Conservation (phyloP, 2,329 filamentous ascomycete species). For the Orbilia oligospora region DNA sequence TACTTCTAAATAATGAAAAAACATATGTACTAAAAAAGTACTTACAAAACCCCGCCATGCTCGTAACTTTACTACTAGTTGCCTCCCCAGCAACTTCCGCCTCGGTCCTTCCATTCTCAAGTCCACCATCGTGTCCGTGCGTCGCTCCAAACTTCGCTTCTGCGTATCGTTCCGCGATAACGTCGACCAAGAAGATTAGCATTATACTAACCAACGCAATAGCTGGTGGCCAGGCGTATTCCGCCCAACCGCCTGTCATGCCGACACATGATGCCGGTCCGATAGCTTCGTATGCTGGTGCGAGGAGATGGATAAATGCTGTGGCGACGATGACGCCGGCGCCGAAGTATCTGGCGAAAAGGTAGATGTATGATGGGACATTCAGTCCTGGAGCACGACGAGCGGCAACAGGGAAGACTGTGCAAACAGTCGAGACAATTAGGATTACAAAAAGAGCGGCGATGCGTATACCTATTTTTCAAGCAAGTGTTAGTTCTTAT, state of each 20-base stretch:
- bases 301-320: slow-evolving; percentile 79
- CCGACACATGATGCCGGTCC: slow-evolving; percentile 68
- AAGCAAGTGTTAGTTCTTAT: slow-evolving; percentile 9
- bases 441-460: slow-evolving; percentile 56
- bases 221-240: slow-evolving; percentile 72
- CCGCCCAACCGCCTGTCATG: slow-evolving; percentile 71
- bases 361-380: slow-evolving; percentile 75
- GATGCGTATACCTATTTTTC: slow-evolving; percentile 36
- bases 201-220: slow-evolving; percentile 70
- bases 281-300: slow-evolving; percentile 75
- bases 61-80: slow-evolving; percentile 47
- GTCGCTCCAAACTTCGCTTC: slow-evolving; percentile 69
- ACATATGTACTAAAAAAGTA: neutral
- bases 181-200: slow-evolving; percentile 71
- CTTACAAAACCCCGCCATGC: slow-evolving; percentile 58
- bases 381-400: slow-evolving; percentile 73
- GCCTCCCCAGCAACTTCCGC: slow-evolving; percentile 41
- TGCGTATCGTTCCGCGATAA: slow-evolving; percentile 71
- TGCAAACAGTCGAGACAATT: slow-evolving; percentile 38
- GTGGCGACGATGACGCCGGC: slow-evolving; percentile 81
- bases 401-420: slow-evolving; percentile 75
- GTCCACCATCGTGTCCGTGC: slow-evolving; percentile 61
- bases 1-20: slow-evolving; percentile 11
- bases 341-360: slow-evolving; percentile 80
- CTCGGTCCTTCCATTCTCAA: slow-evolving; percentile 33